phyloP scores from a whole-genome alignment of 1,139 yeast species.

The Scheffersomyces quercinus region DNA sequence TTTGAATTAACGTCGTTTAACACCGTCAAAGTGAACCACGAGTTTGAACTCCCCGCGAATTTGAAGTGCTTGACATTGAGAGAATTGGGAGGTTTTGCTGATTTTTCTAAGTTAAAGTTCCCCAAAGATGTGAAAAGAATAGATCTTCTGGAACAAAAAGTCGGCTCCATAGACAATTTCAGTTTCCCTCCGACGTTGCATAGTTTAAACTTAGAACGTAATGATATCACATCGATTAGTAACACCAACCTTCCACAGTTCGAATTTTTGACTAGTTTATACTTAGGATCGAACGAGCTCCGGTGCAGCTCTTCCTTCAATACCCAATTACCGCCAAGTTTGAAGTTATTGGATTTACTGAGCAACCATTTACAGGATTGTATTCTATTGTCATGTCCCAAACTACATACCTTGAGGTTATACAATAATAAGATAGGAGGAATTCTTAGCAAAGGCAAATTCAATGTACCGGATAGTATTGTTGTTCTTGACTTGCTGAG shows the following conservation, averaged over 20 bases:
- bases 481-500: neutral
- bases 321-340: neutral
- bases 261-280: neutral
- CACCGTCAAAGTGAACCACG: neutral
- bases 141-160: constrained; percentile 1
- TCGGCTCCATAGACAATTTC: neutral
- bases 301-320: neutral
- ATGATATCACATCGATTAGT: neutral
- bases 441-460: neutral
- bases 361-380: constrained; percentile 1
- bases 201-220: neutral
- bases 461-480: neutral
- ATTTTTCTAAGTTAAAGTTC: neutral
- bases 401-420: neutral
- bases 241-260: neutral
- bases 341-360: neutral
- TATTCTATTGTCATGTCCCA: neutral
- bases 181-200: neutral
- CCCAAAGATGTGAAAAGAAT: neutral
- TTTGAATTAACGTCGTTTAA: neutral
- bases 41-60: neutral
- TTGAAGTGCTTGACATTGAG: neutral
- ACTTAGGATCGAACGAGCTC: neutral
- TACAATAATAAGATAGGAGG: neutral
- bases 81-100: neutral